Base-by-base conservation (phyloP, 176 grass and related monocot species). In the Zea luxurians region DNA sequence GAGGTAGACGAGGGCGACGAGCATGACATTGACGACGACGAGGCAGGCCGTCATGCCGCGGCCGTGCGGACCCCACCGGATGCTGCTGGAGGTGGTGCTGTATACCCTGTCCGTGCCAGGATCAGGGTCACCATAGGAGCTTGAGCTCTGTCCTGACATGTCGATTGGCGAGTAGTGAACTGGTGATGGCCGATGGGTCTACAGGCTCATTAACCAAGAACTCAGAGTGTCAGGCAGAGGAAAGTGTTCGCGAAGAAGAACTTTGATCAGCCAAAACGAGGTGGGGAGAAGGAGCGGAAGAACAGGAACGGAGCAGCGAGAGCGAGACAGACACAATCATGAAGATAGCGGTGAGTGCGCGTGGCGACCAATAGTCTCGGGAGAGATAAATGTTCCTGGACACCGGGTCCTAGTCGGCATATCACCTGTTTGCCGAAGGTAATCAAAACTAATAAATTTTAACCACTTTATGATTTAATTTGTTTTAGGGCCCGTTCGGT, bases 1-100 rank as follows among this genome's bases (percentile, higher is more conserved):
- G 68, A 89, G 68, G 70, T 83, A 92, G 70, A 92, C 47, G 57
- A 92, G 86, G 62, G 79, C 11, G 79, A 92, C 13, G 73, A 89
- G 74, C 48, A 64, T 64, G 62, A 92, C 18, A 70, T 92, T 92
- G 46, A 68, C 47, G 40, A 71, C 71, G n/a, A 92, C 36, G 34
- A 92, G 48, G 67, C 66, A 75, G 5, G 78, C 86, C 37, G 75
- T 77, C 41, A 86, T 71, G 47, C 74, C 61, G 36, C 58, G 75
- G 4, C 73, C 64, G 40, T 88, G 86, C 3, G 68, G 74, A 10
- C 68, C 59, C 75, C 68, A 72, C 1, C 58, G 13, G 64, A 21
- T 44, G 49, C 11, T 42, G 17, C 37, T 15, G 72, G 17, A 0
- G 49, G 36, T 0, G 21, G 6, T 3, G 38, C 13, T n/a, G 42